Evolutionary conservation across 169 alveolate species (phyloP).

Genomic region (Theileria sp.): DNA sequence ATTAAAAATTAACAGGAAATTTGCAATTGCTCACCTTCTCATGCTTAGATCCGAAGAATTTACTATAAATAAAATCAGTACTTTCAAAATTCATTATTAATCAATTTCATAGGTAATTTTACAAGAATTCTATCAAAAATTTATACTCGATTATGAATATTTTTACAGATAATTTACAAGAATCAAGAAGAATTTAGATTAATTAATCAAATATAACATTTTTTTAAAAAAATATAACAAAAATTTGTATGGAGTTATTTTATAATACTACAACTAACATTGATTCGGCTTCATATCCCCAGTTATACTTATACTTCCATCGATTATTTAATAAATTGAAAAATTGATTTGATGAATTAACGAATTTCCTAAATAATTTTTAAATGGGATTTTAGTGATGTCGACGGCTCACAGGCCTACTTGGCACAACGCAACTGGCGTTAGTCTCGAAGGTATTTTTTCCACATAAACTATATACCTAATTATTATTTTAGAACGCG

Average conservation of each 20-base stretch:
- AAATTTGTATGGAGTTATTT: background rate
- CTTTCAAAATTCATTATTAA: background rate
- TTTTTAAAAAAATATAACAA: too few relatives aligned
- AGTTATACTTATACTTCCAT: background rate
- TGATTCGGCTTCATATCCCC: background rate
- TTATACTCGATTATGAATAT: background rate
- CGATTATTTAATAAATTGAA: background rate
- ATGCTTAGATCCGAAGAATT: slow-evolving; percentile 49
- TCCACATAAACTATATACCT: background rate
- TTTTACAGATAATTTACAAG: background rate
- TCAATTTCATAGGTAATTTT: background rate
- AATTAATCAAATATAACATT: background rate
- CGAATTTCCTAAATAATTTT: background rate
- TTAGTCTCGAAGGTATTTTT: slow-evolving; percentile 66
- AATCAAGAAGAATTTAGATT: background rate
- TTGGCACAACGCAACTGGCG: slow-evolving; percentile 80
- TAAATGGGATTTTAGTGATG: slow-evolving; percentile 49
- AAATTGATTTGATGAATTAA: background rate
- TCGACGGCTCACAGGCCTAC: slow-evolving; percentile 82
- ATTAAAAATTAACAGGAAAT: background rate
- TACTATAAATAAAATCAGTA: slow-evolving; percentile 49
- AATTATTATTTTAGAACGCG: slow-evolving; percentile 33
- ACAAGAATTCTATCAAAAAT: background rate
- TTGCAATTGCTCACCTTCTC: slow-evolving; percentile 36
- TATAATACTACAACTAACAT: background rate